Evolutionary conservation across 306 rosid genomes (phyloP).

Genomic region (Vicia villosa): DNA sequence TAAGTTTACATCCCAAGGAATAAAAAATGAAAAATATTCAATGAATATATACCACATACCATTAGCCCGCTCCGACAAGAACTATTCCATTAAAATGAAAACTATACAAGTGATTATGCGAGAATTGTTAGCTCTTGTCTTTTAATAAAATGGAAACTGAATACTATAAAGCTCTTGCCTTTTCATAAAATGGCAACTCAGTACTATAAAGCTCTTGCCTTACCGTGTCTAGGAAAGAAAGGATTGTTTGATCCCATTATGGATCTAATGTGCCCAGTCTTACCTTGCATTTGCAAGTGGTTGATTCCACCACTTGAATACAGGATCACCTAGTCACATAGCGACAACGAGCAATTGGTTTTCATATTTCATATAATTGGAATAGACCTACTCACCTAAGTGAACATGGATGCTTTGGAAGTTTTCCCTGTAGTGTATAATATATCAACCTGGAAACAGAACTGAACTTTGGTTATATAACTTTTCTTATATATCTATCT

Average conservation of each 20-base stretch:
- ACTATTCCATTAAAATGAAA: too few relatives aligned
- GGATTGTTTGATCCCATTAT: background rate
- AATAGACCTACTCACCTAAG: background rate
- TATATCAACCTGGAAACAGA: background rate
- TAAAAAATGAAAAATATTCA: slow-evolving; percentile 13
- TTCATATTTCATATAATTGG: slow-evolving; percentile 23
- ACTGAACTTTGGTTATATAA: slow-evolving; percentile 17
- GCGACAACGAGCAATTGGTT: background rate
- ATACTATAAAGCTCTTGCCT: background rate
- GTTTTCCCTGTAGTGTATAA: background rate
- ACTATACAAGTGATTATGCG: background rate
- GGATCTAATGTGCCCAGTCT: background rate
- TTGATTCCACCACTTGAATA: slow-evolving; percentile 1
- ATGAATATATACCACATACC: background rate
- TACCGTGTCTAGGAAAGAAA: background rate
- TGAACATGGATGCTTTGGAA: slow-evolving; percentile 2
- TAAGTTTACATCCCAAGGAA: background rate
- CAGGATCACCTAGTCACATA: background rate
- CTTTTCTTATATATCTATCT: slow-evolving; percentile 24
- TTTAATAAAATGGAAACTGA: background rate
- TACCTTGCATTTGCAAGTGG: background rate
- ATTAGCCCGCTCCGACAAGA: background rate
- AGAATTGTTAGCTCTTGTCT: background rate
- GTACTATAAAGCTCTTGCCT: background rate
- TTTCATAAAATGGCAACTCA: slow-evolving; percentile 2